These are phyloP conservation scores for Venturia nashicola DNA, from an alignment of 2,329 filamentous ascomycete genomes.

Conservation along the genomic window DNA sequence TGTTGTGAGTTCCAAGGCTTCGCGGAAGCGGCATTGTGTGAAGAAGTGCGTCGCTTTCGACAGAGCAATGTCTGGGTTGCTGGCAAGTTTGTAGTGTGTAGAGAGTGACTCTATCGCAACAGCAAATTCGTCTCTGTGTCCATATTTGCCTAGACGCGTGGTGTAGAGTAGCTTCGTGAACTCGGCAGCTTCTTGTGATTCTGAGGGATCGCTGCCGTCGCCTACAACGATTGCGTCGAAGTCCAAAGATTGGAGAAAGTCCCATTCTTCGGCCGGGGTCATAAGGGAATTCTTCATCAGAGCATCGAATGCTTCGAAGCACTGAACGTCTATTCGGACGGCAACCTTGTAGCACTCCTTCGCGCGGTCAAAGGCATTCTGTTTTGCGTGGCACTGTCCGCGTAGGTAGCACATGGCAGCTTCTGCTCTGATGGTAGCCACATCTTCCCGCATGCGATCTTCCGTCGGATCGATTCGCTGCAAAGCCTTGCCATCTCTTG, in stretches of 20 bases:
- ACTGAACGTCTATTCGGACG: conserved; percentile 91
- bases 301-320: conserved; percentile 96
- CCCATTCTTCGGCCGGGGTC: conserved; percentile 78
- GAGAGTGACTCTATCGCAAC: conserved; percentile 81
- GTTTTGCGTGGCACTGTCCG: conserved; percentile 88
- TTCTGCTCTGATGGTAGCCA: conserved; percentile 71
- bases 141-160: conserved; percentile 88
- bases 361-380: conserved; percentile 92
- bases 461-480: conserved; percentile 47
- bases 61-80: conserved; percentile 82
- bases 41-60: conserved; percentile 84
- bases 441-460: conserved; percentile 55
- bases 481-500: conserved; percentile 29
- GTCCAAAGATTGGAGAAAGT: conserved; percentile 76
- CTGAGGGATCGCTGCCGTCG: conserved; percentile 36
- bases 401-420: conserved; percentile 95
- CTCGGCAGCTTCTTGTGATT: conserved; percentile 75
- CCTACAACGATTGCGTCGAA: conserved; percentile 67
- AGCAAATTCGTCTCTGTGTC: conserved; percentile 71
- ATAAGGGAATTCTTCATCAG: conserved; percentile 94
- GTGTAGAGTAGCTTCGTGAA: conserved; percentile 96
- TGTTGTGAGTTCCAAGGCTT: conserved; percentile 74
- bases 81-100: conserved; percentile 78
- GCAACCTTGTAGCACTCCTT: conserved; percentile 99
- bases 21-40: conserved; percentile 85